Evolutionary conservation across 2,329 filamentous ascomycete genomes (phyloP), one percentile per base, ranked within the genome.

Genomic region (Ophiostoma quercus): DNA sequence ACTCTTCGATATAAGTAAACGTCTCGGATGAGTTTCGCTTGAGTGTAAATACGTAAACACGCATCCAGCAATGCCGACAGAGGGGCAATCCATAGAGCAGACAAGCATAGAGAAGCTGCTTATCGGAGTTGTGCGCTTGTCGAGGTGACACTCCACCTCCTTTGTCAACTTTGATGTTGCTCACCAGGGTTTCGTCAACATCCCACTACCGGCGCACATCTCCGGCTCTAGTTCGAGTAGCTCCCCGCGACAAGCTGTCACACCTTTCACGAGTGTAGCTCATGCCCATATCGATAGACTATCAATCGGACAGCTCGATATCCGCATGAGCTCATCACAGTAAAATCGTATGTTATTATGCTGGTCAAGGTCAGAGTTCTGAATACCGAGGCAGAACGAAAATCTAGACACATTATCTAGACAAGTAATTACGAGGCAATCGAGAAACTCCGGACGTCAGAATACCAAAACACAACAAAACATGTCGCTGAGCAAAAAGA

Each of bases 51-150:
- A 57, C 22, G n/a, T 57, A 57, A 25, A 25, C 8, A 57, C 9
- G 22, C 22, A 11, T 60, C 25, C 54, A 60, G 6, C 54, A 60
- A 60, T 57, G 51, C 51, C 11, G n/a, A n/a, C 22, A 54, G 51
- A 54, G 51, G n/a, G 22, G n/a, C 8, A 54, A 54, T 6, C 25
- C 16, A 6, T 4, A 29, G 54, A 57, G 54, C 25, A 65, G 34
- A 65, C 32, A 39, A 39, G 2, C 54, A 12, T 8, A 60, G 54
- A 29, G 22, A 60, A 60, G 54, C 4, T 60, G 11, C n/a, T 60
- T 32, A 60, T 29, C 62, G 62, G 62, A 65, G 22, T 65, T 65
- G 62, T 22, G 62, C 62, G 62, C 62, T 65, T n/a, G 63, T 43
- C n/a, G 5, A 54, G 51, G 11, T 41, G 34, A 41, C 37, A 22